Evolutionary conservation across 148 eudicot genomes (phyloP).

Genomic region (Persicaria tinctoria): DNA sequence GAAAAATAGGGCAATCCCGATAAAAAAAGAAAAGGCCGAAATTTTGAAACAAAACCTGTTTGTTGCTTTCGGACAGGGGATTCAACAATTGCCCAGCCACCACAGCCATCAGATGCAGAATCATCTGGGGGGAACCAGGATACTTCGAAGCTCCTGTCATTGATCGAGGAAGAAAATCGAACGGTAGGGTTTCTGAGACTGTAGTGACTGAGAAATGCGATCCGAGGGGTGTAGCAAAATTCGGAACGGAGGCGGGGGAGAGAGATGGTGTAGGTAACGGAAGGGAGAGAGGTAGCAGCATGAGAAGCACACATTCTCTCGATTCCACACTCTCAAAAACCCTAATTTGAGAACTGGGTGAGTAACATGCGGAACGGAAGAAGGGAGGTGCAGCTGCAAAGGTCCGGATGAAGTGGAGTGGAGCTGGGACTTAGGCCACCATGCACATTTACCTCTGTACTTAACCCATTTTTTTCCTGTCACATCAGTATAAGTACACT

Average conservation of each 20-base stretch:
- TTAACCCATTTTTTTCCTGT: no score
- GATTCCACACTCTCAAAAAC: neutral
- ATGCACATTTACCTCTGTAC: no score
- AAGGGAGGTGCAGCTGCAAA: neutral
- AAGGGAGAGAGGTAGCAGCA: constrained; percentile 20
- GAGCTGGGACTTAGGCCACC: no score
- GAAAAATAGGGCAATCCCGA: neutral
- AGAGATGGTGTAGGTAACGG: constrained; percentile 20
- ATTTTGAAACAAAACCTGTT: constrained; percentile 26
- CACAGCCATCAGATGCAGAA: constrained; percentile 29
- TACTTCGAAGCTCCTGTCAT: constrained; percentile 19
- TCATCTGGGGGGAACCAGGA: constrained; percentile 43
- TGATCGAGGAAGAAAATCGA: constrained; percentile 26
- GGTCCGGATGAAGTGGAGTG: neutral
- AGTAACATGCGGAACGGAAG: neutral
- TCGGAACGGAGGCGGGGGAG: constrained; percentile 12
- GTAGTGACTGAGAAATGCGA: constrained; percentile 18
- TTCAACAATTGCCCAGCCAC: constrained; percentile 63
- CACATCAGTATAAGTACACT: no score
- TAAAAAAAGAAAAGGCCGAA: neutral
- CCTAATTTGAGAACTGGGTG: neutral
- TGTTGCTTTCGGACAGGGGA: constrained; percentile 22
- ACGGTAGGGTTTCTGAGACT: constrained; percentile 18
- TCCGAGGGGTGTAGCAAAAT: constrained; percentile 4
- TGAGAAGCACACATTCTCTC: constrained; percentile 20